Evolutionary conservation across 2,329 filamentous ascomycete species (phyloP), one percentile per base, ranked within the genome.

Genomic region (Anthostomella pinea): DNA sequence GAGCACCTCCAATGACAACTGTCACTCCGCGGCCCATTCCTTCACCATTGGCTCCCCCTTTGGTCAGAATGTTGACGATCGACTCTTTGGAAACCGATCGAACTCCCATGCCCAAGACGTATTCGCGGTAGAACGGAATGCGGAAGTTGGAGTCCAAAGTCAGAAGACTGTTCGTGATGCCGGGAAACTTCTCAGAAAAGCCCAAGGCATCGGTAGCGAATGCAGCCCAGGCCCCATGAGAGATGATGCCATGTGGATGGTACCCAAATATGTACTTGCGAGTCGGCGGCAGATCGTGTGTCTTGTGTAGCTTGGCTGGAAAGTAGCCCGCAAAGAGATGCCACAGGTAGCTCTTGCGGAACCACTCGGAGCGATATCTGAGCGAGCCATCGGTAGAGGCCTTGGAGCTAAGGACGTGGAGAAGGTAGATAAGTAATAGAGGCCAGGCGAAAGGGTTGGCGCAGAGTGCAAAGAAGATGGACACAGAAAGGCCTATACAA

Each of bases 241-340:
- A 93, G 56, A 98, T 96, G 62, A 98, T 97, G 16, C 93, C 91
- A 58, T 98, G 93, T 0, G 93, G 93, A 55, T 97, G 93, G 62
- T 97, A 97, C 28, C 91, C 91, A 54, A 98, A 89, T 46, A 98
- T 89, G 67, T 97, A 98, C 64, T 95, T 95, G 45, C 89, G 75
- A 1, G 84, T 88, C 0, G 88, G 77, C 15, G 85, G 77, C 6
- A 98, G 77, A 38, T 83, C 75, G 48, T 85, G 77, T 4, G 87
- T 93, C 48, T 93, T 87, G 67, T 97, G 89, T 24, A 98, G 74
- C 38, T 77, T 78, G 30, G 89, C 87, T 4, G 93, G 93, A 58
- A 94, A 98, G 68, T 97, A 98, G 11, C 81, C 86, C 17, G 87
- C 89, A 58, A 96, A 97, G 29, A 94, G 77, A 23, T 77, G 85